Evolutionary conservation across 495 filamentous ascomycete species (phyloP).

Genomic region (Penicillium tannophilum): DNA sequence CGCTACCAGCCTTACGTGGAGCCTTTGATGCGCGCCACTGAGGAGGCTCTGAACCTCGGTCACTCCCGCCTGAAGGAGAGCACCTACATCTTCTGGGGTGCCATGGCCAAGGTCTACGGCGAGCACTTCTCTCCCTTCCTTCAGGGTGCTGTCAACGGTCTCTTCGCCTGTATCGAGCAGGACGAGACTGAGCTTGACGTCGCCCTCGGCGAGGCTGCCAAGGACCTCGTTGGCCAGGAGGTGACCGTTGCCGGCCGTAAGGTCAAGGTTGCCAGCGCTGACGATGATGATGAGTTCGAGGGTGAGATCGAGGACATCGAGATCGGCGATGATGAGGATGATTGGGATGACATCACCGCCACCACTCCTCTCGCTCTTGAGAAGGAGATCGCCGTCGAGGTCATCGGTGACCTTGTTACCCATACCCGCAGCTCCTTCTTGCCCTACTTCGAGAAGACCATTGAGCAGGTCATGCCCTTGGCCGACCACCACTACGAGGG

Average conservation of each 20-base stretch:
- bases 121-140: conserved; percentile 89
- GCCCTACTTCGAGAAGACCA: conserved; percentile 88
- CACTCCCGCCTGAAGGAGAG: conserved; percentile 91
- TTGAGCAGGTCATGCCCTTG: conserved; percentile 77
- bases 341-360: conserved; percentile 79
- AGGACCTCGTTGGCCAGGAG: conserved; percentile 75
- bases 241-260: conserved; percentile 80
- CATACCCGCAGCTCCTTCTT: conserved; percentile 75
- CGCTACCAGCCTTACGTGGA: conserved; percentile 88
- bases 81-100: conserved; percentile 95
- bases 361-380: conserved; percentile 88
- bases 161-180: conserved; percentile 83
- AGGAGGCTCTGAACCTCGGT: conserved; percentile 87
- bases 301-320: conserved; percentile 64
- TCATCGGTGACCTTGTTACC: conserved; percentile 88
- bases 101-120: conserved; percentile 89
- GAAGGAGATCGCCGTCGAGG: conserved; percentile 96
- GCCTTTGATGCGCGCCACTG: conserved; percentile 84
- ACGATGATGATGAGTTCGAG: conserved; percentile 59
- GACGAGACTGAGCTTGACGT: conserved; percentile 87
- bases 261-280: conserved; percentile 69
- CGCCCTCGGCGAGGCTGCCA: conserved; percentile 72
- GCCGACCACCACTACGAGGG: conserved; percentile 91
- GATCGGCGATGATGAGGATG: conserved; percentile 74
- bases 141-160: conserved; percentile 77